Percentiles rank a stretch among this genome's conserved stretches.
These are phyloP conservation scores for Debaryomycetaceae sp. DNA, from an alignment of 1,139 yeast species.

Conservation along the genomic window DNA sequence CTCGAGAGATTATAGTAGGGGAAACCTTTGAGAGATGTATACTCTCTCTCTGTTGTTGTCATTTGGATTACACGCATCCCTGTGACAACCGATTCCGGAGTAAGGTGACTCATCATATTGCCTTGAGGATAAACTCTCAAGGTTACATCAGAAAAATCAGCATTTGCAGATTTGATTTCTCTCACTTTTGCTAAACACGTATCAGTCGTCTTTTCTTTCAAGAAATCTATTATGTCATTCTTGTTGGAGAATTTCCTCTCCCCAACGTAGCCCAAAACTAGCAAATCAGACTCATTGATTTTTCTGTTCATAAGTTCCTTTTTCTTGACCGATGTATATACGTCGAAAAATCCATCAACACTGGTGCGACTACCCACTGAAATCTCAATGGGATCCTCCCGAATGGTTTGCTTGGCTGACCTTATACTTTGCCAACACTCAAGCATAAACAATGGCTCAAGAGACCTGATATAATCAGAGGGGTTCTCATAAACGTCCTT, in stretches of 20 bases:
- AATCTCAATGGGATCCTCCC: conserved; percentile 63
- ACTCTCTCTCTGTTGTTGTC: conserved; percentile 93
- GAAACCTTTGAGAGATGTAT: conserved; percentile 74
- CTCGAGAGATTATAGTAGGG: conserved; percentile 72
- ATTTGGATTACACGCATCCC: conserved; percentile 78
- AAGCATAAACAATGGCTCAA: conserved; percentile 76
- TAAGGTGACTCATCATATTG: conserved; percentile 50
- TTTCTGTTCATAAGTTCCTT: conserved; percentile 48
- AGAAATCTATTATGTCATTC: conserved; percentile 16
- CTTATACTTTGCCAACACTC: conserved; percentile 95
- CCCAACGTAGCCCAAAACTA: conserved; percentile 50
- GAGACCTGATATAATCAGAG: conserved; percentile 59
- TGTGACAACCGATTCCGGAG: conserved; percentile 60
- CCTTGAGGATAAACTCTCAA: conserved; percentile 59
- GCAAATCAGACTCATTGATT: conserved; percentile 71
- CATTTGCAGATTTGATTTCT: conserved; percentile 62
- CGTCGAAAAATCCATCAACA: conserved; percentile 85
- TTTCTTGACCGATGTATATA: conserved; percentile 71
- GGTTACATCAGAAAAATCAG: conserved; percentile 70
- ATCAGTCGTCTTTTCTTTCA: conserved; percentile 25
- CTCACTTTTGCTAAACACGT: conserved; percentile 78
- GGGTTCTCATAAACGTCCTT: conserved; percentile 51
- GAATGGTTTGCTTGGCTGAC: conserved; percentile 63
- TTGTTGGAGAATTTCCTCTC: conserved; percentile 7
- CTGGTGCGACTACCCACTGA: conserved; percentile 76